Evolutionary conservation across 139 green algal genomes (phyloP).

Genomic region (Tetratostichococcus sp.): DNA sequence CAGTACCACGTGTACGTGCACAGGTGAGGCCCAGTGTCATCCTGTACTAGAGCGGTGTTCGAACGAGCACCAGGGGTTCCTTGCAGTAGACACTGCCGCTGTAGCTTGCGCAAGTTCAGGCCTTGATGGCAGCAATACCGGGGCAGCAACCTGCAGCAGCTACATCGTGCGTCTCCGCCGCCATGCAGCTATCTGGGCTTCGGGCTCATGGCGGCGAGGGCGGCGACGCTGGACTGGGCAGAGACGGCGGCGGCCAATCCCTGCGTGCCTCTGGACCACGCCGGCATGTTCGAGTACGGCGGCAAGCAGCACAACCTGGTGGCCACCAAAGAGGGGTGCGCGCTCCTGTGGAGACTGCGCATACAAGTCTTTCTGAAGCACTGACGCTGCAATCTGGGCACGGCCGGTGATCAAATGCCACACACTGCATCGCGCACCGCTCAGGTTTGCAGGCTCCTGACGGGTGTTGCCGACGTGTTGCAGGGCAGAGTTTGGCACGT

Average conservation of each 20-base stretch:
- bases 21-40: conserved; percentile 36
- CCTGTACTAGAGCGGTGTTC: neutral
- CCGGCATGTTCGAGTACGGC: conserved; percentile 48
- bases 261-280: conserved; percentile 66
- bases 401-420: no score
- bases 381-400: no score
- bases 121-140: no score
- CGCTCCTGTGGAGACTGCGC: no score
- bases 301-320: conserved; percentile 37
- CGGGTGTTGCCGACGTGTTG: no score
- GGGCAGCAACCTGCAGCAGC: no score
- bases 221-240: conserved; percentile 67
- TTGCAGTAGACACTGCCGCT: no score
- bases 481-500: conserved; percentile 13
- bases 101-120: no score
- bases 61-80: no score
- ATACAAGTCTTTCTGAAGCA: no score
- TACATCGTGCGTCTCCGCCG: neutral
- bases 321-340: neutral
- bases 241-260: conserved; percentile 42
- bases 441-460: no score
- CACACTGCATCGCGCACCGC: no score
- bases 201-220: conserved; percentile 93
- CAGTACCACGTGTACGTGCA: conserved; percentile 93
- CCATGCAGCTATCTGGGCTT: conserved; percentile 86